Conservation (phyloP, 441 rosid species). For the Syzygium syzygioides region DNA sequence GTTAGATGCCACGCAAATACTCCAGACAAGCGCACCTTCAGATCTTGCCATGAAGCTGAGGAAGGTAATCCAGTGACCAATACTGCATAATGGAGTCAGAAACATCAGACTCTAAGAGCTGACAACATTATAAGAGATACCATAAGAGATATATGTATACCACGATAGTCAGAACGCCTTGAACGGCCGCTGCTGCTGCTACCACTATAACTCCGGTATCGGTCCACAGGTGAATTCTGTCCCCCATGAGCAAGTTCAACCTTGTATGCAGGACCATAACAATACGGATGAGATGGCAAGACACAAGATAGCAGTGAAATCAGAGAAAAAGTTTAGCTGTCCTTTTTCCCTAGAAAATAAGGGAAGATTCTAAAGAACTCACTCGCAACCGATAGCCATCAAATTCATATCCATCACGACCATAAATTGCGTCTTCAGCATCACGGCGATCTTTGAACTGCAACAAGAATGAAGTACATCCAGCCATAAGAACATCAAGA, state of each 20-base stretch:
- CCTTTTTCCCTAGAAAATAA: background rate
- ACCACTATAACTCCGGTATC: background rate
- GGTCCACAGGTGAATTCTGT: background rate
- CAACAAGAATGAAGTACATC: background rate
- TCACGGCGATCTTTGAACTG: constrained; percentile 90
- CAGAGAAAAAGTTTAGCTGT: background rate
- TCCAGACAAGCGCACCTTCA: background rate
- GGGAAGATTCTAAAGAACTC: constrained; percentile 17
- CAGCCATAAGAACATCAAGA: background rate
- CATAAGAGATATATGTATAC: background rate
- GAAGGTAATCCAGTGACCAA: constrained; percentile 5
- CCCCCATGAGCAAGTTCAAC: constrained; percentile 10
- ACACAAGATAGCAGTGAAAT: background rate
- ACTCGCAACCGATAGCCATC: constrained; percentile 81
- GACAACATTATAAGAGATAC: background rate
- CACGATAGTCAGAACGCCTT: constrained; percentile 8
- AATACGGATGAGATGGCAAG: background rate
- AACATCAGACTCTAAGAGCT: background rate
- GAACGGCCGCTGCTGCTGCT: constrained; percentile 3
- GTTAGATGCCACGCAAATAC: background rate
- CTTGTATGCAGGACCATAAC: background rate
- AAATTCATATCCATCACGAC: constrained; percentile 88
- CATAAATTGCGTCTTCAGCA: constrained; percentile 89
- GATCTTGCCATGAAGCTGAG: constrained; percentile 11
- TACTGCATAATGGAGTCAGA: background rate